Evolutionary conservation across 1,139 yeast species (phyloP), one percentile per base, ranked within the genome.

Genomic region (Diutina mesorugosa): DNA sequence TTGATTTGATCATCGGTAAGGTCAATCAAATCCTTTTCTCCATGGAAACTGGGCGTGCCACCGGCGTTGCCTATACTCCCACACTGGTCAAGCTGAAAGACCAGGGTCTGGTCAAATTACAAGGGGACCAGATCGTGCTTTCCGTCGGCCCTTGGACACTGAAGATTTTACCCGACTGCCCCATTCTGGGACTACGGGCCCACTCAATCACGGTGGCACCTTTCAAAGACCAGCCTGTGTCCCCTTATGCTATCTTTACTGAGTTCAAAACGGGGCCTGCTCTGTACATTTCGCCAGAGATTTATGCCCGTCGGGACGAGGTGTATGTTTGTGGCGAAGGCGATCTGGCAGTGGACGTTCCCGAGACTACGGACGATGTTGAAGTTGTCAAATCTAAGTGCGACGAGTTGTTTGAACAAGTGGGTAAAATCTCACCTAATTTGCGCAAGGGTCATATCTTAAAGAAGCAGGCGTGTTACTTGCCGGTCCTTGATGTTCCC

Each of bases 241-340:
- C 95, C 14, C 96, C 99, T 2, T 90, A 85, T 69, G 99, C 98
- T 3, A 84, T 93, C 53, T 95, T 93, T 72, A 90, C 98, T 9
- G 98, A 93, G 69, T 77, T 91, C 63, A 85, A 85, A 65, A 75
- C 88, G 21, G 82, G 81, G 26, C 77, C 82, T 29, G 77, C 77
- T 57, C 78, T 83, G 56, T 87, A 85, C 68, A 86, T 86, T 48
- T 83, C 93, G 1, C 99, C 99, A 1, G 99, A 93, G 68, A 84
- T 93, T 59, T 93, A 93, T 68, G 97, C 99, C 9, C 81, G 99
- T 66, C 85, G 84, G 65, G 97, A 93, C 70, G 99, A 93, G 69
- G 96, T 93, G 45, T 93, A 91, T 65, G 95, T 93, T 1, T 93
- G 99, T 72, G 99, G 99, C 55, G 99, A 93, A 70, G 97, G 97